Base-by-base conservation (phyloP, 202 grass and related monocot genomes). In the Hordeum pubiflorum region DNA sequence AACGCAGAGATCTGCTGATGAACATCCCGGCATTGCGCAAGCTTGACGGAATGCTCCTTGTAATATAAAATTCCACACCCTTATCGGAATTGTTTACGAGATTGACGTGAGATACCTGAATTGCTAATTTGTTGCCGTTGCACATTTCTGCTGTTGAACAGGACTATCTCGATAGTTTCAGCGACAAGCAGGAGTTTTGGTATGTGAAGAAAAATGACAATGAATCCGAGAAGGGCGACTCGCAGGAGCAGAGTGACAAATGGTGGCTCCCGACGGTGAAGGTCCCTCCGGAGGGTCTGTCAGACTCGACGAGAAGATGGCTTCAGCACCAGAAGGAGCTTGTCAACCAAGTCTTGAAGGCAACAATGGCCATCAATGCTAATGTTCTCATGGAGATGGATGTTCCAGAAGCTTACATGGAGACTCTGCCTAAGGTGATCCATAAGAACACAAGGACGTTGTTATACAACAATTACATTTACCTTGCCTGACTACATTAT, bases 301-400 rank as follows among this genome's bases (percentile, higher is more conserved):
- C 94, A 12, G 83, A 81, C 31, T 40, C 76, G 32, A 89, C 86
- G 26, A 87, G 87, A 55, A 86, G 83, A 60, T 89, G 89, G 80
- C 63, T 94, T 34, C 91, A 94, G 2, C 33, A 90, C 86, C 83
- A 87, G 77, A 97, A 90, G 75, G 94, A 94, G 24, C 89, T 91
- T 3, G 91, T 94, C 17, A 84, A 82, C 57, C 94, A 97, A 84
- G 94, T 97, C 32, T 79, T 89, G 7, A 97, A 97, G 83, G 94
- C 94, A 64, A 92, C 91, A 27, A 94, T 97, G 94, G 91, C 91
- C 10, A 97, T 97, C 63, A 97, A 92, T 43, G 91, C 94, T 55
- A 94, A 97, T 31, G 76, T 89, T 77, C 79, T 97, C 4, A 85
- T 91, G 87, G 94, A 97, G 79, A 97, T 97, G 91, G 91, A 92